Evolutionary conservation across 176 grass and related monocot species (phyloP), one percentile per base, ranked within the genome.

Genomic region (Dendrocalamus sinicus): DNA sequence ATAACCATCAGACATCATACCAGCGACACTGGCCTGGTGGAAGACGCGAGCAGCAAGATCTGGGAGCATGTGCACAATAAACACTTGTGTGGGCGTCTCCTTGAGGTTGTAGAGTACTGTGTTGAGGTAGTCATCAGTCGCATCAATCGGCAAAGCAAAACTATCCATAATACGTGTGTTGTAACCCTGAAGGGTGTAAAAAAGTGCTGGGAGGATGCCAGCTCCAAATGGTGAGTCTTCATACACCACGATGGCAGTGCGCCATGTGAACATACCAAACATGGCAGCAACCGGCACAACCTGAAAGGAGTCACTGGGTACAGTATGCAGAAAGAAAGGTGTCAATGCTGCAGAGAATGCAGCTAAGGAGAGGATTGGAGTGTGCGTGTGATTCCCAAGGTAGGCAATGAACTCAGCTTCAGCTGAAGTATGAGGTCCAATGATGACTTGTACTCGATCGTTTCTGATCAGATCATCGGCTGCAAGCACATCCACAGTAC

Each of bases 1-100:
- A 48, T 89, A 94, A 12, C 86, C 92, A 30, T 86, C 77, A 15
- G 79, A 82, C 86, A 94, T 91, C 86, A 89, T 84, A 37, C 75
- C 70, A 12, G 77, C 83, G 3, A 30, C 6, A 43, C n/a, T 59
- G 12, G 83, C 92, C 26, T 70, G 39, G 8, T 7, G 48, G 52
- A 94, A 91, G 22, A 94, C 23, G 0, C 76, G 79, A 26, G 63
- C 45, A 41, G 77, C 88, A 28, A 92, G 83, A 58, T 23, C 1
- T 23, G 86, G 53, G 11, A 45, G 52, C 73, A 88, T 87, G 67
- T 92, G 88, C 28, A 95, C 83, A 61, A 92, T 43, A 60, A 95
- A 91, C 39, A 92, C 88, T 4, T 83, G 79, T 9, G 86, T 95
- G 46, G 79, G 59, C 57, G 72, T 72, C 19, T 67, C 64, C 88